A percentile compares a stretch with the other conserved stretches of the same genome.
phyloP scores from a whole-genome alignment of 2,329 filamentous ascomycete species.

The Aspergillus melleus region DNA sequence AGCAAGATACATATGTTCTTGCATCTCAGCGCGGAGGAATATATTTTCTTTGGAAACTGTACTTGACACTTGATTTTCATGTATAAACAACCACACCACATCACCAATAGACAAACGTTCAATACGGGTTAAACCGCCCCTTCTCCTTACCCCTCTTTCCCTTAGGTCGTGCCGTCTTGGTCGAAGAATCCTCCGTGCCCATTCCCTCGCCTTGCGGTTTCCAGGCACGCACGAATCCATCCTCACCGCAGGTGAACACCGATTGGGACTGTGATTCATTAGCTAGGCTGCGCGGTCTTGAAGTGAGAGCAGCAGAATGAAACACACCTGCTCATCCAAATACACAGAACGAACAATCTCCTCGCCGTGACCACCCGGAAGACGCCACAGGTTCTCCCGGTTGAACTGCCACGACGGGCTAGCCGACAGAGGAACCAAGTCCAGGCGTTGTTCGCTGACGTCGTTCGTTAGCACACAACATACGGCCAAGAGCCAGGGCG shows the following conservation, averaged over 20 bases:
- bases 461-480: neutral
- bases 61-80: no score
- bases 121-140: slow-evolving; percentile 41
- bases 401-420: slow-evolving; percentile 42
- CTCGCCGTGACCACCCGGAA: slow-evolving; percentile 50
- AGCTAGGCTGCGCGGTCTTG: neutral
- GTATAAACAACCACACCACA: neutral
- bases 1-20: no score
- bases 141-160: slow-evolving; percentile 36
- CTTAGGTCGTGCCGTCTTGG: slow-evolving; percentile 29
- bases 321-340: slow-evolving; percentile 45
- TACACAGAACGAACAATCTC: slow-evolving; percentile 49
- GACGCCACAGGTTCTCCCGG: slow-evolving; percentile 39
- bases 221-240: slow-evolving; percentile 45
- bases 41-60: no score
- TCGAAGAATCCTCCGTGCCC: slow-evolving; percentile 14
- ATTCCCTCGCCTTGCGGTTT: slow-evolving; percentile 25
- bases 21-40: no score
- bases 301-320: neutral
- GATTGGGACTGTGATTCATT: slow-evolving; percentile 32
- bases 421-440: slow-evolving; percentile 42
- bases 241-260: slow-evolving; percentile 48
- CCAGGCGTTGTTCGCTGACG: slow-evolving; percentile 41
- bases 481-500: slow-evolving; percentile 5
- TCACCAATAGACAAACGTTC: slow-evolving; percentile 5